A percentile compares a stretch with the other conserved stretches of the same genome.
Conservation (phyloP, 1,284 basidiomycete species). For the Ustilago cynodontis region DNA sequence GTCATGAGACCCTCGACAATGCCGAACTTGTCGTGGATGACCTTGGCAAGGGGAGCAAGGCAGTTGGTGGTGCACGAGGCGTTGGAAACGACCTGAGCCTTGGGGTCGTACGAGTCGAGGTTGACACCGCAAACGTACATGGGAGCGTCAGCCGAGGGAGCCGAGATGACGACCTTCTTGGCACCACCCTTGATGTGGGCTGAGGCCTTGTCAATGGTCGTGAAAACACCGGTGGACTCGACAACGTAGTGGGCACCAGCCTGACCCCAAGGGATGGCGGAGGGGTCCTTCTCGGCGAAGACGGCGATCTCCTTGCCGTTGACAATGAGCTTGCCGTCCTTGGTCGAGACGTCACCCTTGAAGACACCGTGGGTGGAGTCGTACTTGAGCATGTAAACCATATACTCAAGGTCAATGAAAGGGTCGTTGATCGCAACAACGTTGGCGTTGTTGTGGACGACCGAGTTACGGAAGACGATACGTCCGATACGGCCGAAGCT, state of each 20-base stretch:
- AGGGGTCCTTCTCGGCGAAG: conserved; percentile 86
- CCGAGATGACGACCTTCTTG: conserved; percentile 99
- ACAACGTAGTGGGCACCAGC: conserved; percentile 92
- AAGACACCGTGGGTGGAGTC: conserved; percentile 97
- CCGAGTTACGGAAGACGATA: conserved; percentile 90
- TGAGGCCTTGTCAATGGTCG: conserved; percentile 86
- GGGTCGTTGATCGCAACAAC: conserved; percentile 74
- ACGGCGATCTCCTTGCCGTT: conserved; percentile 84
- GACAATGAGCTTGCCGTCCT: conserved; percentile 91
- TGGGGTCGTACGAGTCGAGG: conserved; percentile 91
- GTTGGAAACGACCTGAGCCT: conserved; percentile 93
- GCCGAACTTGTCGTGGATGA: conserved; percentile 85
- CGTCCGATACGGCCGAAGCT: conserved; percentile 69
- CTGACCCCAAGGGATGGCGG: conserved; percentile 84
- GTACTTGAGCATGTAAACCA: conserved; percentile 95
- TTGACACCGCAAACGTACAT: conserved; percentile 92
- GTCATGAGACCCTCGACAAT: conserved; percentile 84
- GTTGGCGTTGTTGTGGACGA: conserved; percentile 56
- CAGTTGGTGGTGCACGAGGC: conserved; percentile 99
- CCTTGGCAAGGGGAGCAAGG: conserved; percentile 96
- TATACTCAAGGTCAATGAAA: conserved; percentile 87
- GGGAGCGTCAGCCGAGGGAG: conserved; percentile 96
- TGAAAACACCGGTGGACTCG: conserved; percentile 99
- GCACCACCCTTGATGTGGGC: conserved; percentile 98
- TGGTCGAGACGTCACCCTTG: conserved; percentile 84